Base-by-base conservation (phyloP, 2,329 filamentous ascomycete genomes). In the Periconia sp. region DNA sequence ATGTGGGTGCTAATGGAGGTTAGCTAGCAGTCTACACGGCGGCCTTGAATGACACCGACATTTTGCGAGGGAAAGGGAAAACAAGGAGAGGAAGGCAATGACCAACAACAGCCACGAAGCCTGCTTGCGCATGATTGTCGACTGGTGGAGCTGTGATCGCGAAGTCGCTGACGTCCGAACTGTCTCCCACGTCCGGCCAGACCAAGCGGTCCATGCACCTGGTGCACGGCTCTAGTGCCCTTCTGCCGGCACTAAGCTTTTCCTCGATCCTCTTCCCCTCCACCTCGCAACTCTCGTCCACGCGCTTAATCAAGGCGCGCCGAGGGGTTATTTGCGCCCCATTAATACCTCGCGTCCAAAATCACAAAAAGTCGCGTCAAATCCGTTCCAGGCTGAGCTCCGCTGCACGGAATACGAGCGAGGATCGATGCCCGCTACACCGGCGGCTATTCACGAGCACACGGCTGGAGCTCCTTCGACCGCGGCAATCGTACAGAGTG, bases 1-100 rank as follows among this genome's bases (percentile, higher is more conserved):
- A 85, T 12, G 82, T 81, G 17, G 78, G 76, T 30, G 75, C 77
- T 78, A 54, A 43, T 34, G 9, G 30, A 17, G 35, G 33, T 40
- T 21, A 44, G 32, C 22, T 40, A 30, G 30, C 19, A 22, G 41
- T 24, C 18, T 25, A 31, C 36, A 28, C 37, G 37, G 30, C 7
- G 15, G n/a, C 2, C 15, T 31, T 26, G 11, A 18, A 36, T 12
- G 4, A 18, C n/a, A 13, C 73, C 41, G 68, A 75, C 76, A 67
- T 26, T 72, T 72, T 48, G 75, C 74, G n/a, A 73, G 61, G 3
- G 69, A 59, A 22, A 70, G 31, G 17, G 70, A 68, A 11, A 75
- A 56, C 26, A 71, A 66, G 21, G 58, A 53, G 16, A 71, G 43
- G 36, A 71, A 60, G 13, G 56, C 40, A 13, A 62, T 17, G 15